Conservation (phyloP, 176 grass and related monocot species). For the Cocos nucifera region DNA sequence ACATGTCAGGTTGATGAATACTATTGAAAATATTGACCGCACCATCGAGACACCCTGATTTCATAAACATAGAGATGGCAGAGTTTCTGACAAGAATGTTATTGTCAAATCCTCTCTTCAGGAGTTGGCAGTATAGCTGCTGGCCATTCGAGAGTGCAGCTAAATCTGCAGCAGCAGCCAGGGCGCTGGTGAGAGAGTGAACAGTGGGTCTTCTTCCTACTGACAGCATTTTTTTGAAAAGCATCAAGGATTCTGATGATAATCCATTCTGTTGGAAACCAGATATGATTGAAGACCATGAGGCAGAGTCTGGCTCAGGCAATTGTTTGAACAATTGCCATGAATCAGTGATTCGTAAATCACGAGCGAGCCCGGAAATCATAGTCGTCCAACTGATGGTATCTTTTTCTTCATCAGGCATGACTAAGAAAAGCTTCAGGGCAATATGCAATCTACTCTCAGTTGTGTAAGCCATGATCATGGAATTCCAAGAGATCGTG, state of each 20-base stretch:
- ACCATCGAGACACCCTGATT: background rate
- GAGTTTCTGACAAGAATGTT: background rate
- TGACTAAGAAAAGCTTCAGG: background rate
- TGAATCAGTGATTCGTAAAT: background rate
- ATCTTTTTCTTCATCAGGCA: background rate
- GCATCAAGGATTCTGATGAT: background rate
- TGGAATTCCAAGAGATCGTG: background rate
- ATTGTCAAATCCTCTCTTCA: conserved; percentile 6
- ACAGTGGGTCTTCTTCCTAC: background rate
- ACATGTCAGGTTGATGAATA: background rate
- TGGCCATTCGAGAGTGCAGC: background rate
- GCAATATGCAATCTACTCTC: background rate
- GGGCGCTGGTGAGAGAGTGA: background rate
- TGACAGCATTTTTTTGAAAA: conserved; percentile 2
- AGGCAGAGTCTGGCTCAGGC: background rate
- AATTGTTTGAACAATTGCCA: background rate
- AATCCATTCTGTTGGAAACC: background rate
- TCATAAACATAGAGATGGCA: conserved; percentile 3
- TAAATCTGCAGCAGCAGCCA: conserved; percentile 2
- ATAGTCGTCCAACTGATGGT: background rate
- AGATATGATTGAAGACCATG: background rate
- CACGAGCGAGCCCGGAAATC: background rate
- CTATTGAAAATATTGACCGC: background rate
- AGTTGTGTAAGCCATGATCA: background rate
- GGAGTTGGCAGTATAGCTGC: background rate